phyloP scores from a whole-genome alignment of 768 basidiomycete species.

The Suillus subaureus region DNA sequence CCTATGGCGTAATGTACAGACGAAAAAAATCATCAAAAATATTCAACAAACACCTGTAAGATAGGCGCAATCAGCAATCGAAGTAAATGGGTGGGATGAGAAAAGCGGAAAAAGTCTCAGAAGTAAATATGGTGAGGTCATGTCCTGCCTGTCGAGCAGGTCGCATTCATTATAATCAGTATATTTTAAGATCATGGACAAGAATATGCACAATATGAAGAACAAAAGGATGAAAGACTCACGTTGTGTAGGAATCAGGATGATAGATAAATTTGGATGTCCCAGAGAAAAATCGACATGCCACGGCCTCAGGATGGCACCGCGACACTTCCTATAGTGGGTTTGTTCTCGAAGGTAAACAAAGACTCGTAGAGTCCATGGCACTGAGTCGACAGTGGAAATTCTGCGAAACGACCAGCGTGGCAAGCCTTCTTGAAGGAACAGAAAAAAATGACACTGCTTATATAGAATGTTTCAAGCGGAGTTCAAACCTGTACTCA shows the following conservation, averaged over 20 bases:
- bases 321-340: constrained; percentile 55
- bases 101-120: constrained; percentile 10
- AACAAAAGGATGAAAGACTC: background rate
- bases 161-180: constrained; percentile 37
- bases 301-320: constrained; percentile 39
- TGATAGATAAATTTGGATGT: constrained; percentile 25
- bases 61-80: background rate
- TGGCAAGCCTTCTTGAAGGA: constrained; percentile 44
- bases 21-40: background rate
- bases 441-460: background rate
- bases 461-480: constrained; percentile 10
- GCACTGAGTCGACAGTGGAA: constrained; percentile 50
- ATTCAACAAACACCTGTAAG: background rate
- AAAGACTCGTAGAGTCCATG: constrained; percentile 41
- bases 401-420: constrained; percentile 44
- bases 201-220: background rate
- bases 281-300: constrained; percentile 50
- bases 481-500: constrained; percentile 4
- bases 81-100: background rate
- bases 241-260: background rate
- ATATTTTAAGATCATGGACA: constrained; percentile 27
- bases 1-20: background rate
- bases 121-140: constrained; percentile 13
- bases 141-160: constrained; percentile 24
- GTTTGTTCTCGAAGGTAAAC: constrained; percentile 42